These are phyloP conservation scores for Plasmodium blacklocki DNA, from an alignment of 169 alveolate species.

Conservation along the genomic window DNA sequence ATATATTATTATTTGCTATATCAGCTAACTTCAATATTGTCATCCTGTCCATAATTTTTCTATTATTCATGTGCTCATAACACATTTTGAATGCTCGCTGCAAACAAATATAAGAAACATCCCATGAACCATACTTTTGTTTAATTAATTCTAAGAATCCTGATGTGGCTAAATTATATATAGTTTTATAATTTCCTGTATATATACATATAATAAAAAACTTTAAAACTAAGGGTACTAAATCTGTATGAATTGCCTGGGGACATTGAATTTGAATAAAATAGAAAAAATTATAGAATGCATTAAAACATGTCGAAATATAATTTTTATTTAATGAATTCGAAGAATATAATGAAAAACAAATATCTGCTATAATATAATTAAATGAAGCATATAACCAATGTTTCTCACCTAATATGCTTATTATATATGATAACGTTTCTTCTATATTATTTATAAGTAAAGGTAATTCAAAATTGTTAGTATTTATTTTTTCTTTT, in stretches of 20 bases:
- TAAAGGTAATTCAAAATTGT: conserved; percentile 16
- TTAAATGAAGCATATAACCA: conserved; percentile 76
- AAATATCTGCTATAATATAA: conserved; percentile 62
- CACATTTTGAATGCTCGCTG: conserved; percentile 39
- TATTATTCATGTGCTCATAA: conserved; percentile 10
- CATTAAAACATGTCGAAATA: conserved; percentile 37
- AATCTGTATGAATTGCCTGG: conserved; percentile 55
- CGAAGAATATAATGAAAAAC: conserved; percentile 24
- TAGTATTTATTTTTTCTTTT: conserved; percentile 37
- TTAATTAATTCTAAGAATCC: conserved; percentile 68
- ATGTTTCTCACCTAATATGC: conserved; percentile 63
- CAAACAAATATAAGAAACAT: conserved; percentile 40
- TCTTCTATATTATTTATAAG: conserved; percentile 39
- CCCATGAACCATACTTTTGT: conserved; percentile 74
- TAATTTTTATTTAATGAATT: conserved; percentile 7
- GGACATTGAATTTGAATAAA: conserved; percentile 72
- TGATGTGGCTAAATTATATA: conserved; percentile 36
- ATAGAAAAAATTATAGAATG: conserved; percentile 43
- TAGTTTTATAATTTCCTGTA: conserved; percentile 51
- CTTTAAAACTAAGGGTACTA: conserved; percentile 64
- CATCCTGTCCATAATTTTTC: neutral
- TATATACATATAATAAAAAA: conserved; percentile 63
- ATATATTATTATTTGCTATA: conserved; percentile 18
- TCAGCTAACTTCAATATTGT: conserved; percentile 21
- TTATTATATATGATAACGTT: conserved; percentile 37